Percentiles rank a stretch among this genome's conserved stretches.
Conservation (phyloP, 2,329 filamentous ascomycete species). For the Nigrograna mackinnonii region DNA sequence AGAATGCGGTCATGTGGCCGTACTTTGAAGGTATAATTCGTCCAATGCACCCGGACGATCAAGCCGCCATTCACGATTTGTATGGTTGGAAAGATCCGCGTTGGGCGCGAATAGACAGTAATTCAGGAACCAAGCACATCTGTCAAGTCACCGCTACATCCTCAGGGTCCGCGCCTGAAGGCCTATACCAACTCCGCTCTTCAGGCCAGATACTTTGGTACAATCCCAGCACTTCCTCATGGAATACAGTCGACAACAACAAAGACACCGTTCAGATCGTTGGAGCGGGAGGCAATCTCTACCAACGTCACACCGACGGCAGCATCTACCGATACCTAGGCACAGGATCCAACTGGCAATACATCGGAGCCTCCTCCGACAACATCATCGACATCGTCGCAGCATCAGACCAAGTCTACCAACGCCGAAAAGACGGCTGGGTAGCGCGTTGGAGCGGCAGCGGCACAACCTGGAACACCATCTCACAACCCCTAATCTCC, state of each 20-base stretch:
- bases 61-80: constrained; percentile 27
- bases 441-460: constrained; percentile 26
- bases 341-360: constrained; percentile 20
- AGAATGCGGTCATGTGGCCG: constrained; percentile 31
- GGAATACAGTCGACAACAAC: constrained; percentile 26
- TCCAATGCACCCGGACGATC: constrained; percentile 27
- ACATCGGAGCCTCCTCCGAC: constrained; percentile 20
- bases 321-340: constrained; percentile 25
- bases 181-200: constrained; percentile 30
- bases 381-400: constrained; percentile 31
- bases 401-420: constrained; percentile 27
- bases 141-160: constrained; percentile 15
- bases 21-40: constrained; percentile 26
- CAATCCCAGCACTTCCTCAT: constrained; percentile 12
- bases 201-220: constrained; percentile 26
- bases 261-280: constrained; percentile 29
- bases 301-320: constrained; percentile 30
- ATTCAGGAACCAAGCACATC: constrained; percentile 16
- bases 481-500: constrained; percentile 21
- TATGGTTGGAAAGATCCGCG: constrained; percentile 32
- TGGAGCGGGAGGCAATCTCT: constrained; percentile 24
- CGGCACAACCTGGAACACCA: constrained; percentile 21
- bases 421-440: constrained; percentile 31
- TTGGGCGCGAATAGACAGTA: constrained; percentile 26
- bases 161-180: constrained; percentile 14